Evolutionary conservation across 352 stramenopile genomes (phyloP).

Genomic region (Phytophthora vignae): DNA sequence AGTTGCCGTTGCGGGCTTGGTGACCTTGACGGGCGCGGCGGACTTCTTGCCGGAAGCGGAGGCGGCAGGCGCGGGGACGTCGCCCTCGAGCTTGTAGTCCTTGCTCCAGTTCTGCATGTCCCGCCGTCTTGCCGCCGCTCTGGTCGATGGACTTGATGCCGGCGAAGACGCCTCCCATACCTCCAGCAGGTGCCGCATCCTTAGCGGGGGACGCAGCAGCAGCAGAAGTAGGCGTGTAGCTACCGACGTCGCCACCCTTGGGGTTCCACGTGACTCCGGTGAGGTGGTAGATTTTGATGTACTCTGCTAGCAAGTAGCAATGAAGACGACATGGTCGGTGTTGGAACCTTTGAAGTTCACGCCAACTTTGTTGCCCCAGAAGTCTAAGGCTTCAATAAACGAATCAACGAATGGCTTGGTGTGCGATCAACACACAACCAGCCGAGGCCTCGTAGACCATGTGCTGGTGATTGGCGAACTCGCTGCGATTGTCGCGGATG

Average conservation of each 20-base stretch:
- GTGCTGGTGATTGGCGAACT: no score
- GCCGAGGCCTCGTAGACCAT: no score
- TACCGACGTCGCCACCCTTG: conserved; percentile 62
- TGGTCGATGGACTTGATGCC: conserved; percentile 91
- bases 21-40: conserved; percentile 46
- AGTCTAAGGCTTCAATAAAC: no score
- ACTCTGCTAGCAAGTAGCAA: not conserved
- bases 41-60: conserved; percentile 34
- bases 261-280: conserved; percentile 93
- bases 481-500: no score
- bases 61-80: conserved; percentile 29
- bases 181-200: conserved; percentile 51
- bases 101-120: conserved; percentile 98
- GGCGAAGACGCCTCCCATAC: conserved; percentile 86
- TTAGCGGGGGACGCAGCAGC: conserved; percentile 37
- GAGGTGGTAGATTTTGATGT: not conserved
- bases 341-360: no score
- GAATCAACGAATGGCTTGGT: no score
- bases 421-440: no score
- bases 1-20: conserved; percentile 93
- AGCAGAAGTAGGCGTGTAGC: conserved; percentile 47
- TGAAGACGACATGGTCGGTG: no score
- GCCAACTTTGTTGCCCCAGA: no score
- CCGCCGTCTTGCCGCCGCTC: conserved; percentile 93
- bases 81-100: conserved; percentile 88